A percentile compares a stretch with the other conserved stretches of the same genome.
Evolutionary conservation across 2,329 filamentous ascomycete species (phyloP).

Genomic region (Fusarium sacchari): DNA sequence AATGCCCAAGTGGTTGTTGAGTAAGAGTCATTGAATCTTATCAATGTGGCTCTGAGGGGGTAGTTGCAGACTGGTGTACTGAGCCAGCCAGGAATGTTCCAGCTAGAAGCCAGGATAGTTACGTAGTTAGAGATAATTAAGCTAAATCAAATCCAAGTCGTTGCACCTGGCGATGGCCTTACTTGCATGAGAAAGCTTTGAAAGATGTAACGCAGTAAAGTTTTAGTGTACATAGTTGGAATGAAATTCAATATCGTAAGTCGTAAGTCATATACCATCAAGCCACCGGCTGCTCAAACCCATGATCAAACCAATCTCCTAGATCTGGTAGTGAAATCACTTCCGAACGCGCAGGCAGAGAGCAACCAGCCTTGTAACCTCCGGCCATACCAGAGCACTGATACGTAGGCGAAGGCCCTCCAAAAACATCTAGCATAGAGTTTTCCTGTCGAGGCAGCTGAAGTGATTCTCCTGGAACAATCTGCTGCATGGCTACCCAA

Average conservation of each 20-base stretch:
- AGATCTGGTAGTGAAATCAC: conserved; percentile 13
- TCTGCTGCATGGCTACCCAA: conserved; percentile 36
- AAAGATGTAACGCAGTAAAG: background rate
- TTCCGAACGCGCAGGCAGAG: conserved; percentile 10
- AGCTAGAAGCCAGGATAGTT: background rate
- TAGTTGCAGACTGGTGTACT: background rate
- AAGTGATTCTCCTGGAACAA: conserved; percentile 21
- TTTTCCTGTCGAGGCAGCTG: conserved; percentile 11
- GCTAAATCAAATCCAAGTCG: background rate
- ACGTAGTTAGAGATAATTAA: background rate
- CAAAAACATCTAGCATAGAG: background rate
- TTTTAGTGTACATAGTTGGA: background rate
- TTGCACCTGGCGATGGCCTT: background rate
- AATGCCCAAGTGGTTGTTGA: background rate
- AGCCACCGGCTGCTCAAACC: background rate
- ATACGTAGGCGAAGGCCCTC: background rate
- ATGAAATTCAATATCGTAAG: background rate
- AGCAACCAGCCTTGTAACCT: background rate
- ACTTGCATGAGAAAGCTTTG: too few relatives aligned
- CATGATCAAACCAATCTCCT: conserved; percentile 26
- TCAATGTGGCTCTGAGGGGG: background rate
- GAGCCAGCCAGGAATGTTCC: background rate
- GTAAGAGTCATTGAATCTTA: background rate
- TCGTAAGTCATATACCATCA: background rate
- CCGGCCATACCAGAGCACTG: conserved; percentile 8